phyloP scores from a whole-genome alignment of 441 rosid species.

The Cnidoscolus chayamansa region DNA sequence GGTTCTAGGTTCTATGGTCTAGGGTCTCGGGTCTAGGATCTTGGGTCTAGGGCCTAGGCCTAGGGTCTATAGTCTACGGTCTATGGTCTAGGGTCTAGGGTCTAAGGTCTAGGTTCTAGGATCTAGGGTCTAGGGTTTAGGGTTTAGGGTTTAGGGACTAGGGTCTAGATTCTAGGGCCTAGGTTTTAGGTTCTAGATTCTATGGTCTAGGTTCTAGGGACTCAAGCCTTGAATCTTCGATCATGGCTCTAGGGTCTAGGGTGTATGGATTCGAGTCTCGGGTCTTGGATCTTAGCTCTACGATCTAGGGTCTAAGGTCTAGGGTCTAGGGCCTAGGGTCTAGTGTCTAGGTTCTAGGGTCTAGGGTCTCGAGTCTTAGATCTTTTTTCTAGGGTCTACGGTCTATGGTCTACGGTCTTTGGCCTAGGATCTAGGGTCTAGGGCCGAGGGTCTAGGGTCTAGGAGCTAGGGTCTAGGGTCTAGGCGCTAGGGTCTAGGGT shows the following conservation, averaged over 20 bases:
- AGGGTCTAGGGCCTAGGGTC: neutral
- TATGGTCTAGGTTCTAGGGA: constrained; percentile 22
- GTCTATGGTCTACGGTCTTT: neutral
- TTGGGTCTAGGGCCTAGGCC: constrained; percentile 17
- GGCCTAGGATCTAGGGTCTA: constrained; percentile 8
- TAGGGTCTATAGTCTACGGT: constrained; percentile 14
- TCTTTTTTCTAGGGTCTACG: too few species aligned
- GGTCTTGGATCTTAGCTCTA: constrained; percentile 1
- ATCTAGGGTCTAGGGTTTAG: constrained; percentile 10
- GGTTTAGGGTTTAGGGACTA: constrained; percentile 18
- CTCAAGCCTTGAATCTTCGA: neutral
- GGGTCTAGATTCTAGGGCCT: constrained; percentile 15
- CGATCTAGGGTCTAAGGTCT: constrained; percentile 2
- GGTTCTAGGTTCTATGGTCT: constrained; percentile 17
- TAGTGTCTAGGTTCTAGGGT: neutral
- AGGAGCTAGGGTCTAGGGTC: constrained; percentile 14
- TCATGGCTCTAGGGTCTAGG: neutral
- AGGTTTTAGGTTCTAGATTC: constrained; percentile 17
- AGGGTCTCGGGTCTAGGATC: constrained; percentile 19
- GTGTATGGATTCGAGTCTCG: constrained; percentile 3
- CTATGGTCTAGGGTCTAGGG: constrained; percentile 13
- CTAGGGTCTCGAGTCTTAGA: too few species aligned
- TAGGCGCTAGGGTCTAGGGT: constrained; percentile 2
- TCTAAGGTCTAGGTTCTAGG: constrained; percentile 9
- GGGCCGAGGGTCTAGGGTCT: constrained; percentile 14